Percentiles rank a stretch among this genome's conserved stretches.
Conservation (phyloP, 371 early-diverging fungal species). For the Apophysomyces trapeziformis region DNA sequence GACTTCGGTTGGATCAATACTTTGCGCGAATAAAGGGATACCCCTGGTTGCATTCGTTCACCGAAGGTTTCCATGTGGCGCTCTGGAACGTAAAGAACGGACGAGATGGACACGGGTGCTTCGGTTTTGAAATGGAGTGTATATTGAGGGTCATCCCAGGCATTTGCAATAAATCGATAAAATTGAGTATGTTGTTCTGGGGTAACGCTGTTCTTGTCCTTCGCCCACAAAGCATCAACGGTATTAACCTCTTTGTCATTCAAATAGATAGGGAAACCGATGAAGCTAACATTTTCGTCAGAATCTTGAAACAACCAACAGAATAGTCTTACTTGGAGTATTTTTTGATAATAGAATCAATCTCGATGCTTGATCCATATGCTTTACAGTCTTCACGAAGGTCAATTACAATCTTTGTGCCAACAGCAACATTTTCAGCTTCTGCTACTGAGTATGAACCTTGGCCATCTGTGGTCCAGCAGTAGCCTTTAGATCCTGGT, state of each 20-base stretch:
- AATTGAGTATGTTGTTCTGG: conserved; percentile 92
- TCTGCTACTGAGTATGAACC: conserved; percentile 81
- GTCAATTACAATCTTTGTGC: conserved; percentile 94
- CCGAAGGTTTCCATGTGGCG: conserved; percentile 73
- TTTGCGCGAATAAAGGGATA: conserved; percentile 80
- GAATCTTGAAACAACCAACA: too few relatives aligned
- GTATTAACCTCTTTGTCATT: conserved; percentile 82
- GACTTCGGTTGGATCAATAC: conserved; percentile 83
- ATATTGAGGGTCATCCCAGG: conserved; percentile 78
- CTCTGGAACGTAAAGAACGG: conserved; percentile 76
- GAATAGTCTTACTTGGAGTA: conserved; percentile 75
- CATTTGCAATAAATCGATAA: conserved; percentile 81
- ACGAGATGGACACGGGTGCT: conserved; percentile 75
- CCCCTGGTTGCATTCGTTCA: conserved; percentile 72
- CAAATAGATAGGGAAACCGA: conserved; percentile 93
- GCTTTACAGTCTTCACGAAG: conserved; percentile 90
- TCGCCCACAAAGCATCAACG: conserved; percentile 96
- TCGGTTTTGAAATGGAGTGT: conserved; percentile 80
- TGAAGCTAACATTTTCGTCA: conserved; percentile 62
- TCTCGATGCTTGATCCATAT: conserved; percentile 74
- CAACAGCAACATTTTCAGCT: conserved; percentile 78
- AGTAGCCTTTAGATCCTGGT: conserved; percentile 78
- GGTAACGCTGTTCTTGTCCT: conserved; percentile 73
- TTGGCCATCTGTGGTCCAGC: conserved; percentile 84
- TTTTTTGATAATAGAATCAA: conserved; percentile 88